Conservation (phyloP, 1,284 basidiomycete genomes). For the Pascua sp. region DNA sequence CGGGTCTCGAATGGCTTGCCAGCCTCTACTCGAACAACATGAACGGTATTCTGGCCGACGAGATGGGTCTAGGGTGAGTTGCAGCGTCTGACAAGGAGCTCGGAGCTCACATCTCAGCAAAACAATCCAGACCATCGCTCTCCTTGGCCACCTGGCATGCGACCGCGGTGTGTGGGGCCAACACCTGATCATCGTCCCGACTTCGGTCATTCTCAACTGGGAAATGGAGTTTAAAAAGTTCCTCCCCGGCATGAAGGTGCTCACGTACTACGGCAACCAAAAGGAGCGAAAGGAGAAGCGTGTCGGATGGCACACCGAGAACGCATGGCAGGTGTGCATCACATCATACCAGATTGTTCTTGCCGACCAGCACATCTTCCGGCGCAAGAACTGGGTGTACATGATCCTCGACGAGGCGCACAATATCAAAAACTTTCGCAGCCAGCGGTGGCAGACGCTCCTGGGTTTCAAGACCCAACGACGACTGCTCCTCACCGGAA, state of each 20-base stretch:
- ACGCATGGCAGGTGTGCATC: constrained; percentile 92
- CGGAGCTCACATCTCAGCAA: constrained; percentile 59
- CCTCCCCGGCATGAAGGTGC: constrained; percentile 83
- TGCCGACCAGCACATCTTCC: constrained; percentile 89
- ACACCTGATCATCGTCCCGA: constrained; percentile 91
- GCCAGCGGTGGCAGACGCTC: constrained; percentile 90
- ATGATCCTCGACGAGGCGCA: constrained; percentile 96
- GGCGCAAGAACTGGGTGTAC: constrained; percentile 93
- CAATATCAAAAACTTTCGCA: constrained; percentile 98
- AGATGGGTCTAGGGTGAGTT: constrained; percentile 84
- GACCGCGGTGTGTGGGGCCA: constrained; percentile 95
- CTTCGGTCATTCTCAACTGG: constrained; percentile 94
- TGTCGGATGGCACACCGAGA: constrained; percentile 88
- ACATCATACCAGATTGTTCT: constrained; percentile 92
- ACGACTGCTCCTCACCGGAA: constrained; percentile 83
- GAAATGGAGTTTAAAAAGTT: constrained; percentile 99
- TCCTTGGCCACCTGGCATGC: constrained; percentile 89
- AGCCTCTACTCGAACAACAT: constrained; percentile 79
- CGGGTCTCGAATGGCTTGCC: constrained; percentile 92
- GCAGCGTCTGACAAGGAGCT: constrained; percentile 3
- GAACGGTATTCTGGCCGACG: constrained; percentile 79
- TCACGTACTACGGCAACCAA: constrained; percentile 87
- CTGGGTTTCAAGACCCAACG: constrained; percentile 91
- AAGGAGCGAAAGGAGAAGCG: constrained; percentile 91
- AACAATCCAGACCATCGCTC: constrained; percentile 92